Conservation (phyloP, 192 early-diverging fungal genomes). For the Coemansia sp. region DNA sequence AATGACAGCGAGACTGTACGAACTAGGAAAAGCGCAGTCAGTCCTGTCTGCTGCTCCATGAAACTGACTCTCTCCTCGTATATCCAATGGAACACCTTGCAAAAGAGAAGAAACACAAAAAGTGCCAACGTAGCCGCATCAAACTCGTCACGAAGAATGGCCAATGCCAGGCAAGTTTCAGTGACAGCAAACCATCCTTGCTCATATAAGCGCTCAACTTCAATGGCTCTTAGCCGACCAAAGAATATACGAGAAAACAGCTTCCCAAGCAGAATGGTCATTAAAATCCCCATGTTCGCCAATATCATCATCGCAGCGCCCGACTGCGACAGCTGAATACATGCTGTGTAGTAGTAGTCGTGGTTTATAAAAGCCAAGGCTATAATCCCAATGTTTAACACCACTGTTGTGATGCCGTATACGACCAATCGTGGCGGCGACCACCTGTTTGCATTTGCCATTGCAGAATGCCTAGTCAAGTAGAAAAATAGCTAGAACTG, state of each 20-base stretch:
- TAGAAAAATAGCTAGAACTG: background rate
- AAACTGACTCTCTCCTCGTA: conserved; percentile 89
- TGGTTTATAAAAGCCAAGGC: conserved; percentile 66
- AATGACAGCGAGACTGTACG: conserved; percentile 27
- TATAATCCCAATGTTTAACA: conserved; percentile 65
- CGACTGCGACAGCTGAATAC: conserved; percentile 86
- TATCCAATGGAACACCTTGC: conserved; percentile 98
- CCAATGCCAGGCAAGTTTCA: conserved; percentile 95
- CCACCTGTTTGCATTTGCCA: conserved; percentile 30
- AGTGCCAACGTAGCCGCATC: conserved; percentile 80
- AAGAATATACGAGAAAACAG: conserved; percentile 82
- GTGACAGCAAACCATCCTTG: conserved; percentile 96
- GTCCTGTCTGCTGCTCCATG: conserved; percentile 53
- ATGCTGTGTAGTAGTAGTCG: conserved; percentile 87
- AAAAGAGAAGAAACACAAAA: conserved; percentile 85
- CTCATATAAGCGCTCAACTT: conserved; percentile 99
- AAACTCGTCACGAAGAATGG: conserved; percentile 95
- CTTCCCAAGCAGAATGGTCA: conserved; percentile 80
- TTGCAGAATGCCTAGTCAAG: background rate
- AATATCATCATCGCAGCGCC: conserved; percentile 86
- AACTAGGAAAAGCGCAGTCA: conserved; percentile 34
- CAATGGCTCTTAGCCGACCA: conserved; percentile 86
- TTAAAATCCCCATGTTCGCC: conserved; percentile 75
- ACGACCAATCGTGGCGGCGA: conserved; percentile 60
- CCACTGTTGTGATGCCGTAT: conserved; percentile 69